These are phyloP conservation scores for Aspergillus proliferans DNA, from an alignment of 2,329 filamentous ascomycete genomes.

Conservation along the genomic window DNA sequence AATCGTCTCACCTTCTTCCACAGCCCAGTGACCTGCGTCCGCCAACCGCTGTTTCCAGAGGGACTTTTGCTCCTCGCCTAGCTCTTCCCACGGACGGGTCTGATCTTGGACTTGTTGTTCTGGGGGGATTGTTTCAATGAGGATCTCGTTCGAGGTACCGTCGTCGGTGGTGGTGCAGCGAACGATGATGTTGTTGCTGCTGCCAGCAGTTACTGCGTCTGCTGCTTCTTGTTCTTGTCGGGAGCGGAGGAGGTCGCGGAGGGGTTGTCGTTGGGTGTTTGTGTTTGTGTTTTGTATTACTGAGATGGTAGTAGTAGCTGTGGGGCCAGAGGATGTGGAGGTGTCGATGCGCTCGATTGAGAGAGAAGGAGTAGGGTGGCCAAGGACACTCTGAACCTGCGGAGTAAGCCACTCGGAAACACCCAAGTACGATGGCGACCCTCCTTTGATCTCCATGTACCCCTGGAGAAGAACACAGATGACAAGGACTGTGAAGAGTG, in stretches of 20 bases:
- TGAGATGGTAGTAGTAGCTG: constrained; percentile 4
- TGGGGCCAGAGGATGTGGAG: constrained; percentile 7
- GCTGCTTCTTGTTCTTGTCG: constrained; percentile 13
- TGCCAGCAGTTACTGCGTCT: constrained; percentile 10
- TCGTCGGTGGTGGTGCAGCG: constrained; percentile 14
- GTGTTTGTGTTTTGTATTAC: not conserved
- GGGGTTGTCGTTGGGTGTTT: constrained; percentile 11
- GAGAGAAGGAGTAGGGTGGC: constrained; percentile 16
- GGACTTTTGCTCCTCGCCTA: constrained; percentile 56
- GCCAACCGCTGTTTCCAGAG: constrained; percentile 64
- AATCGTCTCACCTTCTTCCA: constrained; percentile 68
- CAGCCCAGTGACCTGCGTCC: constrained; percentile 71
- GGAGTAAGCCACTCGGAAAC: constrained; percentile 52
- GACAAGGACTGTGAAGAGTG: constrained; percentile 56
- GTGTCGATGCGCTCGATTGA: constrained; percentile 13
- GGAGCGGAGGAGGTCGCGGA: constrained; percentile 25
- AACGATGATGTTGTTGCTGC: constrained; percentile 16
- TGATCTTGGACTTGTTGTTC: constrained; percentile 6
- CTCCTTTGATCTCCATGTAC: constrained; percentile 56
- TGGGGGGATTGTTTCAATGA: constrained; percentile 16
- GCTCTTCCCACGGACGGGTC: constrained; percentile 59
- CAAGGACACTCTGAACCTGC: constrained; percentile 37
- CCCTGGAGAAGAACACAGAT: constrained; percentile 58
- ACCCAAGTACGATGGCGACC: constrained; percentile 52
- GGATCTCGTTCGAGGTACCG: constrained; percentile 4